Evolutionary conservation across 495 filamentous ascomycete species (phyloP), one percentile per base, ranked within the genome.

Genomic region (Xylaria flabelliformis): DNA sequence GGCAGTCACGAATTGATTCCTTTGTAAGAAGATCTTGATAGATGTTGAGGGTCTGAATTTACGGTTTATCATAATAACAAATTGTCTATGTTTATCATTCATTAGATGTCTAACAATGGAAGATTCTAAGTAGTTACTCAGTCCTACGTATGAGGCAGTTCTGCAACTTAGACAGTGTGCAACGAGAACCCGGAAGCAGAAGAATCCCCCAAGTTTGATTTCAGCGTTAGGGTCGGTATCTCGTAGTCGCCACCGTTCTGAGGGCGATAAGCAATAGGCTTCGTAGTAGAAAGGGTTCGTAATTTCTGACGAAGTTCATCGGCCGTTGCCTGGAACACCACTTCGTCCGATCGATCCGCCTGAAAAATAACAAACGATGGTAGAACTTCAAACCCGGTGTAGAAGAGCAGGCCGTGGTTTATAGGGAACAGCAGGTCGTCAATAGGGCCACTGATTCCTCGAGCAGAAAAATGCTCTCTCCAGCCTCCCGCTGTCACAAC

Each of bases 391-490:
- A 64, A 64, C 13, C 62, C 62, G n/a, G 62, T 46, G 42, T 64
- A 64, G 9, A 48, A 46, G 24, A 64, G 42, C 41, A 46, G 12
- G 62, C 62, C 62, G 12, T 64, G 62, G 24, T 64, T 64, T 32
- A 64, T 48, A 0, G 62, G 62, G 24, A 46, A 64, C 15, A 64
- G 62, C 26, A 64, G 12, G 10, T 64, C 62, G 39, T 64, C 62
- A 29, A 64, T 64, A n/a, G 62, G 62, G 24, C 62, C 62, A 34
- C 62, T 48, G 26, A 64, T 64, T 24, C 62, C 62, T 26, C 62
- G 62, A 41, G 62, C 41, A 8, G 62, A 64, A 24, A 32, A 50
- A 26, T 64, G 62, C 24, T 64, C 62, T 48, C 4, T 64, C 62
- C 62, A 64, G 3, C 62, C 29, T 8, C 62, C 62, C 6, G 24